Base-by-base conservation (phyloP, 2,329 filamentous ascomycete species). In the Paraphaeosphaeria sporulosa region DNA sequence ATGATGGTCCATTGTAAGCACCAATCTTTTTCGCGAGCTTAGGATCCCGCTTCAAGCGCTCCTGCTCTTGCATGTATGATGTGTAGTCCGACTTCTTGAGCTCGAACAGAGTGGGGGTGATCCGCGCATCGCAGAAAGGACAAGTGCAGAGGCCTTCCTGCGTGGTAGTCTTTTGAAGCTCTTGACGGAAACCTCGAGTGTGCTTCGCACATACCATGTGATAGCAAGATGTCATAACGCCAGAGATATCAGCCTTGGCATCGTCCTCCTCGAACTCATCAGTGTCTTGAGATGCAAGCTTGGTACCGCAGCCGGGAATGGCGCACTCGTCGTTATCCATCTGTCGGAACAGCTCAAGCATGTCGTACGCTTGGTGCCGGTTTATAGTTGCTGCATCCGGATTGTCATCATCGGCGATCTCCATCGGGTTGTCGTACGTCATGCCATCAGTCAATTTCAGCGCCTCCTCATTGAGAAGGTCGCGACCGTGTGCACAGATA, bases 401-500 rank as follows among this genome's bases (percentile, higher is more conserved):
- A 15, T 89, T 87, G 6, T 89, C 88, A 44, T 94, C 90, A 51
- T 93, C 92, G 62, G 95, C 93, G 23, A 98, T 85, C 67, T 96
- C 91, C 70, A 99, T 96, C 2, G 95, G 92, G 64, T 92, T 92
- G 42, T 92, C 89, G 9, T 88, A 88, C n/a, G 89, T 93, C 77
- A 92, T 85, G 25, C 94, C 94, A 72, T 93, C 90, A 53, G 94
- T 87, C 3, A 90, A 84, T 66, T 90, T 88, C 48, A 96, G 81
- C 70, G 98, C 94, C 21, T 94, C 90, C 38, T 94, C 88, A 58
- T 89, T 92, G 2, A 99, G 84, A 8, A 99, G 85, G 61, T 98
- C 94, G 65, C 90, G 91, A n/a, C 95, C 95, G 74, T 97, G 94
- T 1, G 94, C 95, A 73, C 94, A 97, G 54, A 98, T 90, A 43